A percentile compares a stretch with the other conserved stretches of the same genome.
phyloP scores from a whole-genome alignment of 1,139 yeast genomes.

The Diutina mesorugosa region DNA sequence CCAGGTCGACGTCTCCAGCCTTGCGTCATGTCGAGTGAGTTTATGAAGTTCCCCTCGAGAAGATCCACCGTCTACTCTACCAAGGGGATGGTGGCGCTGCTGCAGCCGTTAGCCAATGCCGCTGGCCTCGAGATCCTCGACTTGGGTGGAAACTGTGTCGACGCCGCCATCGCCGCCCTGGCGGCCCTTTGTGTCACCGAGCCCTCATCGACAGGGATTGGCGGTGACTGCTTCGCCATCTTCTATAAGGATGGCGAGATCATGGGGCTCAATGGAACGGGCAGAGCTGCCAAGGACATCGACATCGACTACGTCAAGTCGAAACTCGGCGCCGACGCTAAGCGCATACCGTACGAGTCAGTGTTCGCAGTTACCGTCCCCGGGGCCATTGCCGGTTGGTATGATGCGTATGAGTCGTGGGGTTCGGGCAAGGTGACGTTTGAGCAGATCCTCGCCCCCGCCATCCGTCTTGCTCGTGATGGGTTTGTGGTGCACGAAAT shows the following conservation, averaged over 20 bases:
- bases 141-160: slow-evolving; percentile 70
- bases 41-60: slow-evolving; percentile 36
- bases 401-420: slow-evolving; percentile 55
- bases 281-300: slow-evolving; percentile 47
- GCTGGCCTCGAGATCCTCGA: slow-evolving; percentile 59
- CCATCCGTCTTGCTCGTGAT: slow-evolving; percentile 53
- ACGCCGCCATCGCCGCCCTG: slow-evolving; percentile 70
- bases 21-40: not conserved
- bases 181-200: slow-evolving; percentile 65
- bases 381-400: slow-evolving; percentile 72
- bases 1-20: not conserved
- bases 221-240: slow-evolving; percentile 71
- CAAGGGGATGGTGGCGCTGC: slow-evolving; percentile 61
- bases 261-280: slow-evolving; percentile 66
- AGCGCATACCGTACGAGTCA: slow-evolving; percentile 27
- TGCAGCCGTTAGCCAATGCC: slow-evolving; percentile 68
- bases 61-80: slow-evolving; percentile 69
- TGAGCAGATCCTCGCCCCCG: slow-evolving; percentile 52
- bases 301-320: slow-evolving; percentile 34
- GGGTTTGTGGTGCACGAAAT: slow-evolving; percentile 59
- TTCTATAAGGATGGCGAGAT: slow-evolving; percentile 34
- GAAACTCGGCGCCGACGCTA: slow-evolving; percentile 20
- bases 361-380: slow-evolving; percentile 60
- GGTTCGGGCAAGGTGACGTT: slow-evolving; percentile 58
- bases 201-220: slow-evolving; percentile 71